Evolutionary conservation across 1,139 yeast genomes (phyloP).

Genomic region (Blastobotrys persicus): DNA sequence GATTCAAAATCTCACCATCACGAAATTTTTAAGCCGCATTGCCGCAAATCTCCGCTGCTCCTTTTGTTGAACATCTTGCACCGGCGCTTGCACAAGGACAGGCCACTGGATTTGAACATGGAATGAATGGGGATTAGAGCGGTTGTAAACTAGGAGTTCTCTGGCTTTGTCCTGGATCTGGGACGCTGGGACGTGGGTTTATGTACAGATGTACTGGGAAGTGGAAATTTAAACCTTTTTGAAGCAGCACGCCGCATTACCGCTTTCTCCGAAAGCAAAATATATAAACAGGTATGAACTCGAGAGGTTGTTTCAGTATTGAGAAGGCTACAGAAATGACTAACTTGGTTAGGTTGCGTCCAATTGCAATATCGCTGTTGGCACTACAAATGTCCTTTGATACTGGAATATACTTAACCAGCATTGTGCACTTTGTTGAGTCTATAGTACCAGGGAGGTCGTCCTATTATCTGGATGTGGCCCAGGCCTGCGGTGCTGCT

Average conservation of each 20-base stretch:
- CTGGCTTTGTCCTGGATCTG: too few relatives aligned
- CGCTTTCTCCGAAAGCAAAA: not conserved
- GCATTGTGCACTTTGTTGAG: constrained; percentile 2
- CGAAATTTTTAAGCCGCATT: constrained; percentile 4
- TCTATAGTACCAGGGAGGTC: constrained; percentile 1
- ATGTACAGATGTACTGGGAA: too few relatives aligned
- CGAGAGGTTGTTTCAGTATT: too few relatives aligned
- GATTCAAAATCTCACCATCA: not conserved
- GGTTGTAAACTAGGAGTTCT: too few relatives aligned
- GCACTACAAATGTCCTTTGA: constrained; percentile 7
- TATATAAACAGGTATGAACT: too few relatives aligned
- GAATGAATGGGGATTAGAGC: too few relatives aligned
- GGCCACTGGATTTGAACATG: too few relatives aligned
- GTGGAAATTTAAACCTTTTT: too few relatives aligned
- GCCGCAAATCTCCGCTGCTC: constrained; percentile 6
- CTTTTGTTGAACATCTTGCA: too few relatives aligned
- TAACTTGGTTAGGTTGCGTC: not conserved
- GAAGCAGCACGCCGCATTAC: not conserved
- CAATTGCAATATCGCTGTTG: not conserved
- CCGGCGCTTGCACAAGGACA: too few relatives aligned
- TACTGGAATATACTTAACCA: constrained; percentile 1
- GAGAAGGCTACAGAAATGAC: not conserved
- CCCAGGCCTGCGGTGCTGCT: constrained; percentile 1
- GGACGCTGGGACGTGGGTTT: too few relatives aligned
- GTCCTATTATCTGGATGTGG: not conserved